Conservation (phyloP, 1,284 basidiomycete species). For the Heterobasidion occidentale region DNA sequence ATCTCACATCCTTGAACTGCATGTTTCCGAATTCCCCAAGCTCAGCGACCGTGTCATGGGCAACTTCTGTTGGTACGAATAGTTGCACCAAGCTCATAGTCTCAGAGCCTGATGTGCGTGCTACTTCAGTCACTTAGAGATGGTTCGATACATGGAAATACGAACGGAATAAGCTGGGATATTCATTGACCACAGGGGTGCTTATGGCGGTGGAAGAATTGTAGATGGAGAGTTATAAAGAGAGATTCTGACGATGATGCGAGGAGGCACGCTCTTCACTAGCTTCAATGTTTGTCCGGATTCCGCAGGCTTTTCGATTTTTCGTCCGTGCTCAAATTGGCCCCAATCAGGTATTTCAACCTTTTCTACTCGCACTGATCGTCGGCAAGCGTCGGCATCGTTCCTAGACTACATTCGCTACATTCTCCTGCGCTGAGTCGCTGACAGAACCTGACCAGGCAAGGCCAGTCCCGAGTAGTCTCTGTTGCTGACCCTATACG, state of each 20-base stretch:
- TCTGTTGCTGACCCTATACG: too few relatives aligned
- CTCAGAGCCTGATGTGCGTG: conserved; percentile 68
- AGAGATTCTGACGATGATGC: neutral
- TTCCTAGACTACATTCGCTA: too few relatives aligned
- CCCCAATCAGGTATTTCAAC: too few relatives aligned
- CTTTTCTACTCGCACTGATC: too few relatives aligned
- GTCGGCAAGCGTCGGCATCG: too few relatives aligned
- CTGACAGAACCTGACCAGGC: too few relatives aligned
- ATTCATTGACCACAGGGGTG: conserved; percentile 55
- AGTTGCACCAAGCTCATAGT: conserved; percentile 98
- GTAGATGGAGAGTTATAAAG: neutral
- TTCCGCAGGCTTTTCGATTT: too few relatives aligned
- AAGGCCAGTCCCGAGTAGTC: too few relatives aligned
- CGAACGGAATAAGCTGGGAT: conserved; percentile 82
- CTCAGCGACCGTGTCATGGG: conserved; percentile 93
- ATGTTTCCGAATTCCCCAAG: conserved; percentile 94
- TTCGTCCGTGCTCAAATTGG: too few relatives aligned
- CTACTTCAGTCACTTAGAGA: neutral
- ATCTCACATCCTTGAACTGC: conserved; percentile 92
- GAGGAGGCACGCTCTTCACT: too few relatives aligned
- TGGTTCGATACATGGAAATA: conserved; percentile 10
- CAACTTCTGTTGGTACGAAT: conserved; percentile 95
- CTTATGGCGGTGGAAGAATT: conserved; percentile 34
- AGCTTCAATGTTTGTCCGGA: too few relatives aligned
- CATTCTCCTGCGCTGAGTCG: too few relatives aligned